Evolutionary conservation across 768 basidiomycete species (phyloP).

Genomic region (Mycena rebaudengoi): DNA sequence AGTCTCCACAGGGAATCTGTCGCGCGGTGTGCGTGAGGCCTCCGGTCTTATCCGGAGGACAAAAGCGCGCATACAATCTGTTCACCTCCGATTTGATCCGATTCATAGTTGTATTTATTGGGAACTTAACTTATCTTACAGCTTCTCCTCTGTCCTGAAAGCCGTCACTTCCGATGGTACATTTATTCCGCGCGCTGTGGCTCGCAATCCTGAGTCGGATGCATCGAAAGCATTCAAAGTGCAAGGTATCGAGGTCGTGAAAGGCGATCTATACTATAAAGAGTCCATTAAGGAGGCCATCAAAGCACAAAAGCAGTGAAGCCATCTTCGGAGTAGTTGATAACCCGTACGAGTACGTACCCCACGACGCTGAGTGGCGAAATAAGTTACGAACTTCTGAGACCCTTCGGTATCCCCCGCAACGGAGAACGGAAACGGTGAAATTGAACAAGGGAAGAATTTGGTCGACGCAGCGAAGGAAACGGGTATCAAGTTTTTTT

Average conservation of each 20-base stretch:
- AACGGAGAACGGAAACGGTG: neutral
- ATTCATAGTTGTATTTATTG: too few species aligned
- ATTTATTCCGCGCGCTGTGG: slow-evolving; percentile 6
- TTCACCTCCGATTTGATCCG: too few species aligned
- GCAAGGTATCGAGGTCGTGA: slow-evolving; percentile 10
- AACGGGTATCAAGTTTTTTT: slow-evolving; percentile 6
- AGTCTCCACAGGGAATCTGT: too few species aligned
- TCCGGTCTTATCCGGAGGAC: too few species aligned
- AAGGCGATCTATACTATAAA: slow-evolving; percentile 19
- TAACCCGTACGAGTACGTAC: neutral
- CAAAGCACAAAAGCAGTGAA: slow-evolving; percentile 25
- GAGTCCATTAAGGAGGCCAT: slow-evolving; percentile 27
- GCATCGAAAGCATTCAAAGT: neutral
- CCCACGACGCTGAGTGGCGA: too few species aligned
- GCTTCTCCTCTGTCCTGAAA: too few species aligned
- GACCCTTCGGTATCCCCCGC: neutral
- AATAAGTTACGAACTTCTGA: neutral
- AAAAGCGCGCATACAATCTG: too few species aligned
- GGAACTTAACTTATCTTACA: too few species aligned
- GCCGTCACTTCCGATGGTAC: slow-evolving; percentile 10
- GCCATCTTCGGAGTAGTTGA: slow-evolving; percentile 25
- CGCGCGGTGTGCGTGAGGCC: too few species aligned
- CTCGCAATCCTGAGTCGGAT: neutral
- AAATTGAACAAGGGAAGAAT: slow-evolving; percentile 9
- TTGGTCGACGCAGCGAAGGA: slow-evolving; percentile 13